Percentiles rank a stretch among this genome's conserved stretches.
Conservation (phyloP, 2,329 filamentous ascomycete species). For the Colletotrichum cuscutae region DNA sequence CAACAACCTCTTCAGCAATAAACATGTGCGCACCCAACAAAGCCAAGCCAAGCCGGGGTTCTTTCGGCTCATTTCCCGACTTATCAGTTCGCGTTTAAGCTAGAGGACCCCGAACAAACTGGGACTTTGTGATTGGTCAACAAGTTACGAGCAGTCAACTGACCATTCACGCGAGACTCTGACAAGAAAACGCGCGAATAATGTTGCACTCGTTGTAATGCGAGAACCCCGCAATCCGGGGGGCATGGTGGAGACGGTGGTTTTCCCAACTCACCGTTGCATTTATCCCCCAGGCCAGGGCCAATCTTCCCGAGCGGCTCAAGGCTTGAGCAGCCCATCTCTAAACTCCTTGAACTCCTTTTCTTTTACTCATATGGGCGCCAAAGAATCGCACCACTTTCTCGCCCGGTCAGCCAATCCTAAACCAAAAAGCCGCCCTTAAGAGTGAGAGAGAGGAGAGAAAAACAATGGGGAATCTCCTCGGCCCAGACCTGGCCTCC, state of each 20-base stretch:
- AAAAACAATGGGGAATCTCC: neutral
- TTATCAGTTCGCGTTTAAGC: neutral
- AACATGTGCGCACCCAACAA: neutral
- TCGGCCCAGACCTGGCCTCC: slow-evolving; percentile 7
- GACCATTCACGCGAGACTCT: neutral
- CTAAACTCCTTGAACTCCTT: neutral
- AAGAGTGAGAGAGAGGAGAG: neutral
- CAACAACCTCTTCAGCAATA: too few relatives aligned
- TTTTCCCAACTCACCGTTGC: slow-evolving; percentile 2
- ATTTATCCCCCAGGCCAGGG: slow-evolving; percentile 13
- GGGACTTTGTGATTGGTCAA: neutral
- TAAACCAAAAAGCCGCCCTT: neutral
- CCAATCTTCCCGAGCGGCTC: neutral
- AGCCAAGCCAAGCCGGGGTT: neutral
- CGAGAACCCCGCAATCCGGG: slow-evolving; percentile 8
- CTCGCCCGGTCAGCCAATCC: slow-evolving; percentile 1
- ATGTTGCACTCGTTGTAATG: slow-evolving; percentile 1
- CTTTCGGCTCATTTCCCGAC: neutral
- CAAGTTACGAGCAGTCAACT: neutral
- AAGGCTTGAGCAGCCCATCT: neutral
- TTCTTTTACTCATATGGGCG: neutral
- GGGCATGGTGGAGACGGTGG: neutral
- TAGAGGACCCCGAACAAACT: neutral
- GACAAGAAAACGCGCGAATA: slow-evolving; percentile 10
- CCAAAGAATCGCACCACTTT: slow-evolving; percentile 9